A percentile compares a stretch with the other conserved stretches of the same genome.
phyloP scores from a whole-genome alignment of 2,329 filamentous ascomycete genomes.

The Sordariomycetes sp. region DNA sequence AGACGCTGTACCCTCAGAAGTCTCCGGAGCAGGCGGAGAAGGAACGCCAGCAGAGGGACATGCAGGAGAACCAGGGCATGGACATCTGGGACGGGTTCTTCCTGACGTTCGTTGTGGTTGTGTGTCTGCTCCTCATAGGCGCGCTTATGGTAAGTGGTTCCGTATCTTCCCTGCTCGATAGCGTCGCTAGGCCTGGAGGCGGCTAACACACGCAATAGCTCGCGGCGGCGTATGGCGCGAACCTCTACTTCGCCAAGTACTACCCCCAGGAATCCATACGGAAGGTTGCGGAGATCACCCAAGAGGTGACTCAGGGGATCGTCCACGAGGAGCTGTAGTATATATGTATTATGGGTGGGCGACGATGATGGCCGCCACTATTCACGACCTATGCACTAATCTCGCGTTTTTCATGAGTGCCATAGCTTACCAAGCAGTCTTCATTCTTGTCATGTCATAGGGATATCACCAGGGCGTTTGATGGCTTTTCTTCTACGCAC shows the following conservation, averaged over 20 bases:
- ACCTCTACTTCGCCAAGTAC: constrained; percentile 5
- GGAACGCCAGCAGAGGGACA: constrained; percentile 23
- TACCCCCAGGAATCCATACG: constrained; percentile 3
- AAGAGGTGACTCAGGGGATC: neutral
- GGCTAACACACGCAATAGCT: constrained; percentile 4
- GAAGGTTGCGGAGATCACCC: neutral
- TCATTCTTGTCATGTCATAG: neutral
- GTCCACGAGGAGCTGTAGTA: constrained; percentile 4
- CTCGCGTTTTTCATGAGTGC: neutral
- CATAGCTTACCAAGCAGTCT: neutral
- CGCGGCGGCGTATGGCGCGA: constrained; percentile 7
- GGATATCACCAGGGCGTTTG: neutral
- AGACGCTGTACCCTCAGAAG: constrained; percentile 81
- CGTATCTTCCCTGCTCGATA: neutral
- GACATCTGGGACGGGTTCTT: constrained; percentile 51
- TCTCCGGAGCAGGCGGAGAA: constrained; percentile 50
- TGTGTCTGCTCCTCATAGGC: constrained; percentile 61
- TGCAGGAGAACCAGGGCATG: constrained; percentile 29
- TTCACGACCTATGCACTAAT: neutral
- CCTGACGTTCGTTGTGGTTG: constrained; percentile 55
- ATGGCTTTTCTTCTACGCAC: neutral
- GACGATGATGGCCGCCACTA: neutral
- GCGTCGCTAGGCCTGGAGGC: neutral
- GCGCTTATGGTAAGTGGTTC: constrained; percentile 61
- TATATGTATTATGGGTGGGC: neutral